phyloP scores from a whole-genome alignment of 257 asterid genomes.

The Solanum pinnatisectum region DNA sequence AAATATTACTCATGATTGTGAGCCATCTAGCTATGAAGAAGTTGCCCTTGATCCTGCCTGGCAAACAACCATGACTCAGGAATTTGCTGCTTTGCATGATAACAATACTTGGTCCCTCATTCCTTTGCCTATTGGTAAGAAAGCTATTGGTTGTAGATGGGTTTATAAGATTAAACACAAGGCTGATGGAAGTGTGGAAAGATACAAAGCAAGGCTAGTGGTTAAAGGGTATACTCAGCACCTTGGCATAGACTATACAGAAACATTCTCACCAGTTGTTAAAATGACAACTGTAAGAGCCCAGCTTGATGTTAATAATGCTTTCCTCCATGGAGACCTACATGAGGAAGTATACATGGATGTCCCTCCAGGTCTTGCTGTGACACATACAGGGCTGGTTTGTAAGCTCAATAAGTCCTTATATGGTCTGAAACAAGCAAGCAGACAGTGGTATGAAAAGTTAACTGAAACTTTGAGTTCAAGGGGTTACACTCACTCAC shows the following conservation, averaged over 20 bases:
- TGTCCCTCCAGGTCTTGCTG: too few relatives aligned
- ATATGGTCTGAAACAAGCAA: neutral
- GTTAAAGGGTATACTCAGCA: neutral
- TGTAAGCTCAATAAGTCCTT: neutral
- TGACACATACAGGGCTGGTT: too few relatives aligned
- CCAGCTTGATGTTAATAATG: neutral
- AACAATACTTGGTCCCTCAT: neutral
- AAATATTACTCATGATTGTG: neutral
- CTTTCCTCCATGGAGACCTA: neutral
- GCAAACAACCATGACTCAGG: neutral
- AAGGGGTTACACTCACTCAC: neutral
- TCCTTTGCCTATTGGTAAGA: neutral
- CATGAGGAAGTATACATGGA: neutral
- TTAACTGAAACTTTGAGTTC: too few relatives aligned
- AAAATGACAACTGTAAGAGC: neutral
- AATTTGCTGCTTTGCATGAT: too few relatives aligned
- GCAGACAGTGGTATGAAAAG: neutral
- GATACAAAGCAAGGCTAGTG: neutral
- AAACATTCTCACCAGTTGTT: neutral
- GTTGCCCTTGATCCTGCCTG: neutral
- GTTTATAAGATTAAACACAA: neutral
- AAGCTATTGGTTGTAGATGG: neutral
- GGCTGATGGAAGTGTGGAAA: neutral
- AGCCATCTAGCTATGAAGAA: neutral
- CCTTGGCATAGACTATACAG: neutral